phyloP scores from a whole-genome alignment of 192 early-diverging fungal species.

The Polychytrium aggregatum region DNA sequence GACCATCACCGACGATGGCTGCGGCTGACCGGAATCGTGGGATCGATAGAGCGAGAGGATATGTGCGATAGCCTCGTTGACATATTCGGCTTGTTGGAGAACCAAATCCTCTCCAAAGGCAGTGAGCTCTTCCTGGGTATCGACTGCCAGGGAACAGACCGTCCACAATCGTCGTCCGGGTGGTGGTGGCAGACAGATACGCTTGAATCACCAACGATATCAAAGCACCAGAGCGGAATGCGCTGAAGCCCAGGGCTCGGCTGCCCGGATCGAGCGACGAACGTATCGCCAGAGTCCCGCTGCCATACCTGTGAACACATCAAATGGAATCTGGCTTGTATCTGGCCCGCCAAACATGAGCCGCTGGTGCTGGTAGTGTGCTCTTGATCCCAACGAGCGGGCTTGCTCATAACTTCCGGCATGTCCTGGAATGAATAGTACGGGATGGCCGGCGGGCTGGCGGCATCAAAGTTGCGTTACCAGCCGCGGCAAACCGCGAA shows the following conservation, averaged over 20 bases:
- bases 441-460: slow-evolving; percentile 28
- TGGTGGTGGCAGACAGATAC: not conserved
- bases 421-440: slow-evolving; percentile 90
- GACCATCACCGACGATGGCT: slow-evolving; percentile 66
- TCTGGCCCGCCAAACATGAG: not conserved
- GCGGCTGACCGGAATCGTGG: slow-evolving; percentile 4
- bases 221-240: slow-evolving; percentile 4
- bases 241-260: not conserved
- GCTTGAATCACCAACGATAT: slow-evolving; percentile 10
- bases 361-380: not conserved
- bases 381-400: slow-evolving; percentile 61
- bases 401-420: slow-evolving; percentile 88
- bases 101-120: slow-evolving; percentile 77
- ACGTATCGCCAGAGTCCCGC: not conserved
- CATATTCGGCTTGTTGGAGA: slow-evolving; percentile 72
- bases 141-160: slow-evolving; percentile 46
- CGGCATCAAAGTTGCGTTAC: too few species aligned
- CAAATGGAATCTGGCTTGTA: not conserved
- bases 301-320: slow-evolving; percentile 4
- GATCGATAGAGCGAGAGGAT: slow-evolving; percentile 22
- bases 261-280: not conserved
- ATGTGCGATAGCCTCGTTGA: slow-evolving; percentile 18
- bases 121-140: slow-evolving; percentile 83
- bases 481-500: too few species aligned
- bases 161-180: too few species aligned